Conservation (phyloP, 1,284 basidiomycete species). For the Schizophyllum commune region DNA sequence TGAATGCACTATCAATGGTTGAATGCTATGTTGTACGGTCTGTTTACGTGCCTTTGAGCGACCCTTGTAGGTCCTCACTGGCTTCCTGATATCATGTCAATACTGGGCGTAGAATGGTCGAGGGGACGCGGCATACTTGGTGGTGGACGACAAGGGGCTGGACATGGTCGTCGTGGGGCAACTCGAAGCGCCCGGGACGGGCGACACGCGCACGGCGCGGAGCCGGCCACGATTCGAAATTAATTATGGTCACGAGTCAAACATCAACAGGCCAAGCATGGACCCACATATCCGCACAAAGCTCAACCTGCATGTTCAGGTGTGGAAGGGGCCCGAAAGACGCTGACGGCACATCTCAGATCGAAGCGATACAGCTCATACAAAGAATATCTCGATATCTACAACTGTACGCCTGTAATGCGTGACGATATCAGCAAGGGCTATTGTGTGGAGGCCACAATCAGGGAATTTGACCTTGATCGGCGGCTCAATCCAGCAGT, state of each 20-base stretch:
- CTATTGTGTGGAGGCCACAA: background rate
- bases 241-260: background rate
- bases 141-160: background rate
- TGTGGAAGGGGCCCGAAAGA: no score
- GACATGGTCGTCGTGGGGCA: background rate
- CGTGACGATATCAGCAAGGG: no score
- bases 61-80: conserved; percentile 9
- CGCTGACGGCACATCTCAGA: no score
- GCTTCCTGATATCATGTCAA: conserved; percentile 1
- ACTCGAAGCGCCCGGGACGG: background rate
- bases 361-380: no score
- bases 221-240: background rate
- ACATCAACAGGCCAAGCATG: no score
- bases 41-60: conserved; percentile 8
- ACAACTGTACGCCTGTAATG: no score
- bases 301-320: no score
- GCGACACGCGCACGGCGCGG: background rate
- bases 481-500: conserved; percentile 18
- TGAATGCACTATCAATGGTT: background rate
- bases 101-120: background rate
- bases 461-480: conserved; percentile 19
- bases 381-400: no score
- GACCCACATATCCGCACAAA: no score
- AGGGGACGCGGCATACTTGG: background rate
- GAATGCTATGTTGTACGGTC: background rate